A percentile compares a stretch with the other conserved stretches of the same genome.
These are phyloP conservation scores for Penicillium silybi DNA, from an alignment of 495 filamentous ascomycete species.

Conservation along the genomic window DNA sequence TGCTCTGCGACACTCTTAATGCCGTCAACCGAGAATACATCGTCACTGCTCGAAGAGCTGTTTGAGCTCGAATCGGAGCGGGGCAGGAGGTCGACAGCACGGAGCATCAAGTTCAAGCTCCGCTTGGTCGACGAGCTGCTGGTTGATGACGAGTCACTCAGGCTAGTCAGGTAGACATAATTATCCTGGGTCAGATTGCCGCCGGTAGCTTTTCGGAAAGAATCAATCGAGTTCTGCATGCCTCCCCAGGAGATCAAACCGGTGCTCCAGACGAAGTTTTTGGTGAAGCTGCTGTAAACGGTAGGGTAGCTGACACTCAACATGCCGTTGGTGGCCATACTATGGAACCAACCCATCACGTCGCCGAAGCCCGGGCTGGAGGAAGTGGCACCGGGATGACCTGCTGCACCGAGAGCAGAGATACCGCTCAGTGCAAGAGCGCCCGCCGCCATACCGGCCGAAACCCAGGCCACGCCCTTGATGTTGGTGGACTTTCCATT, in stretches of 20 bases:
- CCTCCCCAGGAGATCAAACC: slow-evolving; percentile 77
- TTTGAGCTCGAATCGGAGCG: slow-evolving; percentile 44
- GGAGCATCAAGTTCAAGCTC: slow-evolving; percentile 44
- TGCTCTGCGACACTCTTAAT: slow-evolving; percentile 74
- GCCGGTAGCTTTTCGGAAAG: slow-evolving; percentile 73
- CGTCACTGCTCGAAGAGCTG: slow-evolving; percentile 28
- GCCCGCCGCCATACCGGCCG: slow-evolving; percentile 81
- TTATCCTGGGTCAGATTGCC: slow-evolving; percentile 81
- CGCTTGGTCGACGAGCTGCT: slow-evolving; percentile 39
- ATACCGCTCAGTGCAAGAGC: slow-evolving; percentile 72
- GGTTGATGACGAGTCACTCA: slow-evolving; percentile 43
- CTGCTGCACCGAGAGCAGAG: slow-evolving; percentile 63
- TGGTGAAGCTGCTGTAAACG: slow-evolving; percentile 81
- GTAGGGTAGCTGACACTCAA: slow-evolving; percentile 80
- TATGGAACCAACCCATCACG: slow-evolving; percentile 84
- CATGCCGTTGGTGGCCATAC: slow-evolving; percentile 95
- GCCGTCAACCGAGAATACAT: slow-evolving; percentile 54
- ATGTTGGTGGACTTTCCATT: slow-evolving; percentile 82
- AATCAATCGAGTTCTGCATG: slow-evolving; percentile 82
- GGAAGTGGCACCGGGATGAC: slow-evolving; percentile 59
- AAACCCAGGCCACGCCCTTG: slow-evolving; percentile 76
- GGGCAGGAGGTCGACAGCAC: slow-evolving; percentile 44
- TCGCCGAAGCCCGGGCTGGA: slow-evolving; percentile 82
- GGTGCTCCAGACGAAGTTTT: slow-evolving; percentile 91
- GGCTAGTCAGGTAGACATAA: slow-evolving; percentile 67